Evolutionary conservation across 2,329 filamentous ascomycete species (phyloP).

Genomic region (Fusarium albosuccineum): DNA sequence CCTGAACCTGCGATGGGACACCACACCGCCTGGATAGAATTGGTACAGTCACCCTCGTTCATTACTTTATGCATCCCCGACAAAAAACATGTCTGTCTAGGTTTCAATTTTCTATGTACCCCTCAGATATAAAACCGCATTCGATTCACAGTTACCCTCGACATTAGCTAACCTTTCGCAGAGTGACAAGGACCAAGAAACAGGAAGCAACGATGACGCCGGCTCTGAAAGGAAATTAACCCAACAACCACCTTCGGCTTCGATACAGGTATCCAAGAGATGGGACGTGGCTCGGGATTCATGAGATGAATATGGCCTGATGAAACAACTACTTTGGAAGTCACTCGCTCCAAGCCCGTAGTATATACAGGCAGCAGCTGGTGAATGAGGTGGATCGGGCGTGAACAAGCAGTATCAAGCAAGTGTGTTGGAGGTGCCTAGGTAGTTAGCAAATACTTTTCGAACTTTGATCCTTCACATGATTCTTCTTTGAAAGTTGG

Average conservation of each 20-base stretch:
- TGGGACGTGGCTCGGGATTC: background rate
- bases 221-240: background rate
- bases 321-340: background rate
- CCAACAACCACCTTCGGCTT: background rate
- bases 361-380: too few species aligned
- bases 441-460: too few species aligned
- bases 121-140: background rate
- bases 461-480: too few species aligned
- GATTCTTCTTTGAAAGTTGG: too few species aligned
- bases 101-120: background rate
- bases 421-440: too few species aligned
- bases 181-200: background rate
- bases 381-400: too few species aligned
- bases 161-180: background rate
- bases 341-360: too few species aligned
- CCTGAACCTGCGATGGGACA: background rate
- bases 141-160: background rate
- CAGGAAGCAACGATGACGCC: background rate
- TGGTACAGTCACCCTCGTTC: background rate
- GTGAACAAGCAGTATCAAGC: too few species aligned
- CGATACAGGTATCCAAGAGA: background rate
- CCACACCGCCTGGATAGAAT: conserved; percentile 2
- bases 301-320: too few species aligned
- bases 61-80: background rate
- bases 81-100: background rate